phyloP scores from a whole-genome alignment of 1,284 basidiomycete genomes.

The Papiliotrema fonsecae region DNA sequence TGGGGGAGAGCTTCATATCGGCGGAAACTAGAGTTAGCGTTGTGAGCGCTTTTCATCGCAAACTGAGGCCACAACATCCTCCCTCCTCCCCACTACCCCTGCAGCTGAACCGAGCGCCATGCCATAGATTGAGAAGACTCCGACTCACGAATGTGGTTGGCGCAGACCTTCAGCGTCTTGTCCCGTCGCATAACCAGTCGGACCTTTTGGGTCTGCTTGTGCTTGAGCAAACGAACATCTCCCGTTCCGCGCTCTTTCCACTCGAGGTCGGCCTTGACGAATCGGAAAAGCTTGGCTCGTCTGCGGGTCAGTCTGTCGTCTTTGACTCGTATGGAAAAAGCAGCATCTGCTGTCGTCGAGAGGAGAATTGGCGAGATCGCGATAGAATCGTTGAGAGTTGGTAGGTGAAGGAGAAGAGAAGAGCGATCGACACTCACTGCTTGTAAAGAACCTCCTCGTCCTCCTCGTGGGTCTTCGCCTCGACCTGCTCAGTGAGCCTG shows the following conservation, averaged over 20 bases:
- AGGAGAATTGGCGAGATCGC: neutral
- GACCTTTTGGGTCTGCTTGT: conserved; percentile 86
- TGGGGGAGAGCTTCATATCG: conserved; percentile 94
- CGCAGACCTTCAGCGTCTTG: conserved; percentile 99
- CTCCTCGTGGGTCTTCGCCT: conserved; percentile 93
- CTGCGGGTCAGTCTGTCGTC: conserved; percentile 49
- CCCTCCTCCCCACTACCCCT: no score
- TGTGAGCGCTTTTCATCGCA: no score
- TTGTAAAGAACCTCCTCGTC: conserved; percentile 93
- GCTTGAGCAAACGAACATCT: conserved; percentile 79
- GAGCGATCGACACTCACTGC: conserved; percentile 62
- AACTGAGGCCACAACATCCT: no score
- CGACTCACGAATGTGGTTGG: conserved; percentile 88
- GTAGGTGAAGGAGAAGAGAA: neutral
- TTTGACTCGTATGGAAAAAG: no score
- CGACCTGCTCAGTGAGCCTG: conserved; percentile 87
- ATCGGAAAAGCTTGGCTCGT: conserved; percentile 98
- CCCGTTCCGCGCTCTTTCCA: conserved; percentile 82
- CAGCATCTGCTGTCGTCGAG: neutral
- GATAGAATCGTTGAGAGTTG: neutral
- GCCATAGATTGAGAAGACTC: no score
- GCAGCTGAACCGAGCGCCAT: no score
- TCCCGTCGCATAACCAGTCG: conserved; percentile 98
- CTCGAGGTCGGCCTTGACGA: conserved; percentile 72
- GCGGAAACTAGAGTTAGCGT: conserved; percentile 60